Conservation (phyloP, 768 basidiomycete species). For the Psilocybe subaeruginosa region DNA sequence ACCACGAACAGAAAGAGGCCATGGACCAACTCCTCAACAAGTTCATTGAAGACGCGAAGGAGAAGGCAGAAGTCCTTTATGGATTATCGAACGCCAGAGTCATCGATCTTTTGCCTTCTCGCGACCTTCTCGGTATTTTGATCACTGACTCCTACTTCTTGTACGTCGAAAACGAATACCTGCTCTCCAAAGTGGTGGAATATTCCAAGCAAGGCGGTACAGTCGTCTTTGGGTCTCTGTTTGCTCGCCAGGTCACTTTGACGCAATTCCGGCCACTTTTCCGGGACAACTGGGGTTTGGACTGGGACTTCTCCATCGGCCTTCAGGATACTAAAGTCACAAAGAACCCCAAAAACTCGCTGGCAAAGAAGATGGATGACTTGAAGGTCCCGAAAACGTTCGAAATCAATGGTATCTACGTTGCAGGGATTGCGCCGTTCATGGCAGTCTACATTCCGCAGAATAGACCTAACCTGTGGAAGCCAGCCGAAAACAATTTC, state of each 20-base stretch:
- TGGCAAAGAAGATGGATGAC: conserved; percentile 15
- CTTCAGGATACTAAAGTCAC: conserved; percentile 16
- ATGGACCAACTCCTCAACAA: conserved; percentile 16
- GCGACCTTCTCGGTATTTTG: conserved; percentile 35
- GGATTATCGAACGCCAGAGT: conserved; percentile 25
- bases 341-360: conserved; percentile 16
- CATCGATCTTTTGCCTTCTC: conserved; percentile 29
- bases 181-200: conserved; percentile 32
- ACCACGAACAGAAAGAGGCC: conserved; percentile 8
- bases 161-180: conserved; percentile 22
- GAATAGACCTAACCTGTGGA: conserved; percentile 17
- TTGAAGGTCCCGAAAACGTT: conserved; percentile 20
- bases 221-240: conserved; percentile 34
- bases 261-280: conserved; percentile 26
- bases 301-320: conserved; percentile 31
- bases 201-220: conserved; percentile 40
- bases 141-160: conserved; percentile 36
- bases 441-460: conserved; percentile 19
- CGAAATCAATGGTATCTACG: conserved; percentile 28
- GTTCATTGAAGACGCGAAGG: conserved; percentile 23
- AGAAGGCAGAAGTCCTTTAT: conserved; percentile 21
- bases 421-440: conserved; percentile 23
- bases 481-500: conserved; percentile 23
- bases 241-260: conserved; percentile 20
- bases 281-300: conserved; percentile 31